Base-by-base conservation (phyloP, 2,329 filamentous ascomycete species). In the Paraphaeosphaeria sporulosa region DNA sequence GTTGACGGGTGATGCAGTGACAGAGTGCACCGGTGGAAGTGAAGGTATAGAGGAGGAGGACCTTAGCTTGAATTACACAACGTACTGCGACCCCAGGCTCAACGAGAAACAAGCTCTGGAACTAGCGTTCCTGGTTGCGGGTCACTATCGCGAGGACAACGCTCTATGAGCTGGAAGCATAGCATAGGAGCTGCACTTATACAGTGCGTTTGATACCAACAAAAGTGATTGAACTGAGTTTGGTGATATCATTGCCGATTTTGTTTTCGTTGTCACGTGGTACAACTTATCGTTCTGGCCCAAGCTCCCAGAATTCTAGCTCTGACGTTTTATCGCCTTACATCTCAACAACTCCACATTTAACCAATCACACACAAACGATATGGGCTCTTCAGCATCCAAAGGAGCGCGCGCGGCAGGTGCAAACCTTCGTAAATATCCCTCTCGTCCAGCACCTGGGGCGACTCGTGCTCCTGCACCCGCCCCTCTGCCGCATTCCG, bases 91-190 rank as follows among this genome's bases (percentile, higher is more conserved):
- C 77, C 95, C 95, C 5, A 83, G 95, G 25, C 81, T 99, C 67
- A 99, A 99, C 74, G 95, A 98, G 85, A 97, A 98, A 82, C 95
- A 99, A 82, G 94, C 95, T 0, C 84, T 99, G 15, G 95, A 99
- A 82, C 79, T 98, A 76, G 94, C 95, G 0, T 99, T 99, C 78
- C 80, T 98, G 71, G 90, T 99, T 50, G 95, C 95, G 0, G 93
- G 93, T 5, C 91, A 94, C 72, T 95, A 88, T 71, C 79, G 86
- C 13, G 82, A 84, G 47, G 80, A 83, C 51, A 67, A 60, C 34
- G 61, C 62, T 32, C 62, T 67, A 4, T 68, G 43, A 60, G 40
- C 13, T 23, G n/a, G 32, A 38, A 23, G 32, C 25, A 12, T 43
- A 23, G 43, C 12, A 2, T 9, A 13, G 21, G 43, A 23, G 13